Conservation (phyloP, 257 asterid genomes). For the Solanum tarijense region DNA sequence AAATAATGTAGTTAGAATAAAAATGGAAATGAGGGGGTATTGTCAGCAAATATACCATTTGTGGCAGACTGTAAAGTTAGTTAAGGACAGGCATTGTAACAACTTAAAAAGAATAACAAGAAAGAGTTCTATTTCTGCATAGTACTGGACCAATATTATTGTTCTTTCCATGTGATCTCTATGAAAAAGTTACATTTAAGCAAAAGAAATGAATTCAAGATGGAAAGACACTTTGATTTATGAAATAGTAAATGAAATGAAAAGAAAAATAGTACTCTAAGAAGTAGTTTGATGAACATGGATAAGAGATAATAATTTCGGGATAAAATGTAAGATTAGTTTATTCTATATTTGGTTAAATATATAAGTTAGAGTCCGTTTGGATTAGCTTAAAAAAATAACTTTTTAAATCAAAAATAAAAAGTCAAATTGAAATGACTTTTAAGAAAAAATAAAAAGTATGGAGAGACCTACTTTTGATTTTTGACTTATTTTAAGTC, state of each 20-base stretch:
- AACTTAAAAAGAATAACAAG: background rate
- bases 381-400: too few species aligned
- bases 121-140: background rate
- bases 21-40: background rate
- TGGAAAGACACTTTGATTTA: background rate
- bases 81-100: background rate
- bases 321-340: too few species aligned
- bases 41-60: background rate
- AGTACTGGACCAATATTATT: background rate
- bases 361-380: background rate
- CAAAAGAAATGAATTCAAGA: background rate
- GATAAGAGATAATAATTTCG: too few species aligned
- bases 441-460: too few species aligned
- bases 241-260: background rate
- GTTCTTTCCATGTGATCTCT: background rate
- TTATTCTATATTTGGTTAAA: too few species aligned
- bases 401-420: too few species aligned
- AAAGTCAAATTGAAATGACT: too few species aligned
- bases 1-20: background rate
- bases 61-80: background rate
- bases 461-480: too few species aligned
- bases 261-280: background rate
- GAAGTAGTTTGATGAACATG: background rate
- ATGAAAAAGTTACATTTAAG: background rate
- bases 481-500: too few species aligned